Evolutionary conservation across 2,329 filamentous ascomycete genomes (phyloP).

Genomic region (Fusarium xylarioides): DNA sequence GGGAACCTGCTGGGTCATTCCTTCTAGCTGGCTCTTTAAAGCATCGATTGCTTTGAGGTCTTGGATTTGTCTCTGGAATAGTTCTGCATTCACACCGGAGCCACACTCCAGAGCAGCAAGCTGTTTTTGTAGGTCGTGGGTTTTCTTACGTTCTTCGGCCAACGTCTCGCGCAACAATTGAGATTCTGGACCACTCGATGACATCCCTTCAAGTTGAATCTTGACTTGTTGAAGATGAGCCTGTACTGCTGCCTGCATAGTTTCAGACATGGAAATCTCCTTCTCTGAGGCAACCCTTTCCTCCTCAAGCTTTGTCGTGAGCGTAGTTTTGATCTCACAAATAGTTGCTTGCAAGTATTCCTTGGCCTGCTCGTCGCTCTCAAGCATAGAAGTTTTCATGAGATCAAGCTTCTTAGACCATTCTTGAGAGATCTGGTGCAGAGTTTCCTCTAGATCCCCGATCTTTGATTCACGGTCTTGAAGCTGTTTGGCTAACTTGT

Average conservation of each 20-base stretch:
- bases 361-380: slow-evolving; percentile 22
- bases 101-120: slow-evolving; percentile 37
- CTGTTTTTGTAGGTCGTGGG: slow-evolving; percentile 25
- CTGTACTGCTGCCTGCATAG: slow-evolving; percentile 23
- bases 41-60: slow-evolving; percentile 43
- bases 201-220: slow-evolving; percentile 17
- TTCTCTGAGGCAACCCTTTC: slow-evolving; percentile 33
- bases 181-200: neutral
- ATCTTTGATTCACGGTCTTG: slow-evolving; percentile 33
- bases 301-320: slow-evolving; percentile 38
- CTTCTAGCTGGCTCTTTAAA: slow-evolving; percentile 39
- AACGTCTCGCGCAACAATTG: slow-evolving; percentile 12
- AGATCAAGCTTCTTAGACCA: slow-evolving; percentile 30
- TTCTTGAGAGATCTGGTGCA: slow-evolving; percentile 29
- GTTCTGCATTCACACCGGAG: slow-evolving; percentile 21
- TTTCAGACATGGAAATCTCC: slow-evolving; percentile 21
- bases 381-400: slow-evolving; percentile 10
- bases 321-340: slow-evolving; percentile 25
- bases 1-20: slow-evolving; percentile 37
- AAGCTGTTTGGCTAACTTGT: slow-evolving; percentile 30
- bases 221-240: slow-evolving; percentile 34
- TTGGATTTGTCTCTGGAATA: slow-evolving; percentile 41
- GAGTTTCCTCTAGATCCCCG: slow-evolving; percentile 29
- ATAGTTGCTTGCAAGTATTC: slow-evolving; percentile 28
- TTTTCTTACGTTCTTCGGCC: slow-evolving; percentile 16